Base-by-base conservation (phyloP, 139 green algal species). In the Yamagishiella unicocca region DNA sequence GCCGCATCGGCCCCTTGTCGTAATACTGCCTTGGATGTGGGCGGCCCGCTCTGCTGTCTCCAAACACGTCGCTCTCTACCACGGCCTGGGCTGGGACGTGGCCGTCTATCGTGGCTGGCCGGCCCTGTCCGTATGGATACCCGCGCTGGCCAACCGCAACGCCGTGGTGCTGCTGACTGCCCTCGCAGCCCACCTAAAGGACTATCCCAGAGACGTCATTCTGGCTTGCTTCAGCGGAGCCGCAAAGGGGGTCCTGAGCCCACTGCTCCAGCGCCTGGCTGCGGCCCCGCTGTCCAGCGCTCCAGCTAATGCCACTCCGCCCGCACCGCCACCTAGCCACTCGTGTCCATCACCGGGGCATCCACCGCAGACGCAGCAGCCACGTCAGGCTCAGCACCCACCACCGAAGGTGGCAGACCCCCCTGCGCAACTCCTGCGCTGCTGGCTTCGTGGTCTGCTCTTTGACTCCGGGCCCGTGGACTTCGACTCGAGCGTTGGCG, bases 21-120 rank as follows among this genome's bases (percentile, higher is more conserved):
- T 86, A 3, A 42, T 86, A 17, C 33, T 86, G 31, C 62, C 80
- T 0, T 86, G 80, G 80, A 86, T 86, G 80, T 86, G 80, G 80
- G 80, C 80, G 0, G 24, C 42, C 10, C 43, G 43, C 10, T 24
- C 62, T 5, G 45, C 80, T 5, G 21, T 86, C 38, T n/a, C 31
- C 12, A 45, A 46, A 21, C 80, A 86, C 64, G 66, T 50, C 22
- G 33, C 64, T 7, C 42, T 86, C 9, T 86, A 77, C 24, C 64
- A 77, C 45, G 40, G 64, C n/a, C 80, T 86, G 31, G 80, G 80
- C 64, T 86, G 80, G 31, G 80, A 86, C 43, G 80, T 86, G 21
- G 80, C 80, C 9, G 17, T 86, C 5, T 78, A n/a, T n/a, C 67
- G n/a, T 45, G 38, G 72, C 14, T 86, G 80, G 80, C 64, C 80